Base-by-base conservation (phyloP, 1,139 yeast genomes). In the Magnusiomyces ingens region DNA sequence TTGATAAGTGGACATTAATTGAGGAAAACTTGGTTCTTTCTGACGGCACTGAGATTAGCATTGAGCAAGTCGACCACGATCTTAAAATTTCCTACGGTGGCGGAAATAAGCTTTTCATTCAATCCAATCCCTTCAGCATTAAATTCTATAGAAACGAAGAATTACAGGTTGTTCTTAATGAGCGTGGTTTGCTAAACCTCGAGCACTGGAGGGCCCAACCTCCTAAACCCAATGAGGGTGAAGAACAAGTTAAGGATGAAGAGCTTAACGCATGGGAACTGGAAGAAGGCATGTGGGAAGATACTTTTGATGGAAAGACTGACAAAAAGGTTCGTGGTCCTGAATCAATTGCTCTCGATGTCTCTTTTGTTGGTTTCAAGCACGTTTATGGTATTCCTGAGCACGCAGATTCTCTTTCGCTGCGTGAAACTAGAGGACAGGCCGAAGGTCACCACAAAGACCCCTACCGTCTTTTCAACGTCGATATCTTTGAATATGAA, bases 401-500 rank as follows among this genome's bases (percentile, higher is more conserved):
- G 67, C 99, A 93, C 66, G 91, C 98, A 0, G 96, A 88, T 62
- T 74, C 85, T 0, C 71, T 93, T 56, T 77, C 84, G 21, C 74
- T 93, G 60, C 78, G 81, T 55, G 93, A 86, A 60, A 89, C 97
- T 0, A 54, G 64, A n/a, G 66, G 69, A 3, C 29, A 22, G n/a
- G 57, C 58, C 22, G 59, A 58, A 10, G 70, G 67, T 12, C 62
- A 72, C 1, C 78, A 76, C 45, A 61, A 67, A 45, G 83, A 81
- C 49, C 98, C 98, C 1, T 93, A 93, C 69, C 76, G 99, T 48
- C 72, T 93, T 48, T 94, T 71, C 73, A 93, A 93, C 61, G 97
- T 91, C 35, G 99, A 93, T 65, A 91, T 91, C 49, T 93, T 93
- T 68, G 97, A 93, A 69, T 93, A 93, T 66, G 95, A 88, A 61